A percentile compares a stretch with the other conserved stretches of the same genome.
These are phyloP conservation scores for Ceratobasidium sp. DNA, from an alignment of 1,284 basidiomycete species.

Conservation along the genomic window DNA sequence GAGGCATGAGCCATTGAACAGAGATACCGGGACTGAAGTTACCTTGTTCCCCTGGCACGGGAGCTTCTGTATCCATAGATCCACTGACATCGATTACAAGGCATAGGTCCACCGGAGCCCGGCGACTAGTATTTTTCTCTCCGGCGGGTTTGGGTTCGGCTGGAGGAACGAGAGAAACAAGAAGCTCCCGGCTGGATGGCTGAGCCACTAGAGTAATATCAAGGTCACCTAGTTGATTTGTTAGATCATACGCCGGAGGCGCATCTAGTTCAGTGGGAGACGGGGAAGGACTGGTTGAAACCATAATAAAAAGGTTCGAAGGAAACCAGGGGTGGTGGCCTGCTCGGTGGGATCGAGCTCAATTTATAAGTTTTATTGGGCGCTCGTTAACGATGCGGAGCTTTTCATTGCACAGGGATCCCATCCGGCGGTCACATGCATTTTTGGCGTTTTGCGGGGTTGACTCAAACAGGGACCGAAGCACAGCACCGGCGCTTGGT, in stretches of 20 bases:
- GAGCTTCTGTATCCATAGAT: slow-evolving; percentile 43
- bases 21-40: neutral
- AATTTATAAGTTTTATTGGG: neutral
- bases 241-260: slow-evolving; percentile 19
- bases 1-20: neutral
- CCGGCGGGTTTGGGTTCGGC: slow-evolving; percentile 10
- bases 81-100: slow-evolving; percentile 45
- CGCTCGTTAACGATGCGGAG: neutral
- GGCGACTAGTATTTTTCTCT: slow-evolving; percentile 16
- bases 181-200: slow-evolving; percentile 26
- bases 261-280: slow-evolving; percentile 7
- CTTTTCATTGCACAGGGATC: neutral
- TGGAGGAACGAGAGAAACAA: slow-evolving; percentile 21
- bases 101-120: slow-evolving; percentile 43
- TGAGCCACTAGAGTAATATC: slow-evolving; percentile 13
- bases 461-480: too few relatives aligned
- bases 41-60: slow-evolving; percentile 44
- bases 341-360: neutral
- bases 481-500: neutral
- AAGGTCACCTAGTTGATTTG: neutral
- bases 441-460: too few relatives aligned
- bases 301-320: neutral
- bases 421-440: too few relatives aligned
- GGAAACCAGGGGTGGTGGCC: neutral
- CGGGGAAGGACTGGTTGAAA: slow-evolving; percentile 10